Percentiles rank a stretch among this genome's conserved stretches.
Evolutionary conservation across 208 protist genomes (phyloP).

Genomic region (Trypanosoma melophagium): DNA sequence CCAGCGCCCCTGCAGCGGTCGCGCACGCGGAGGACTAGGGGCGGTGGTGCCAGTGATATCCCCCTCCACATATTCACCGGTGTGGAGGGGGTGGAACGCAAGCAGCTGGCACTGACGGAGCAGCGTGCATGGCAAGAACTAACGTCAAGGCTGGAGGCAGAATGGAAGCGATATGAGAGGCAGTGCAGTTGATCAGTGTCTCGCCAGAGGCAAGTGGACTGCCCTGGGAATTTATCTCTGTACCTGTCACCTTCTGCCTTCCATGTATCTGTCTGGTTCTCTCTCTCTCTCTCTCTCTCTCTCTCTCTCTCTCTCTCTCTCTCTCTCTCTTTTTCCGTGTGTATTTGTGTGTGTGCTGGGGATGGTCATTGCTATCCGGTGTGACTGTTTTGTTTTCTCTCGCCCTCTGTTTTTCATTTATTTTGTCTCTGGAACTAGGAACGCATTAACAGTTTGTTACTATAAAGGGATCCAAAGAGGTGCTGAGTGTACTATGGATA

Average conservation of each 20-base stretch:
- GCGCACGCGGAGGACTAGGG: background rate
- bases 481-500: background rate
- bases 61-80: conserved; percentile 20
- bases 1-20: background rate
- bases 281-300: background rate
- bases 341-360: background rate
- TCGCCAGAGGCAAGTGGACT: background rate
- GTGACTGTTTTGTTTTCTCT: background rate
- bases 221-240: no score
- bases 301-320: background rate
- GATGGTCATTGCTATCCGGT: background rate
- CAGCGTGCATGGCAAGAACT: conserved; percentile 16
- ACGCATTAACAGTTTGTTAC: no score
- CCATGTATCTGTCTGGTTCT: background rate
- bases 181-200: background rate
- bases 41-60: conserved; percentile 2
- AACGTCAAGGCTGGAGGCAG: background rate
- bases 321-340: background rate
- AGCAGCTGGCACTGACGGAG: conserved; percentile 23
- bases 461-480: no score
- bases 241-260: no score
- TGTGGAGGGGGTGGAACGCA: conserved; percentile 23
- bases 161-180: background rate
- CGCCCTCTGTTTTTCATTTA: background rate
- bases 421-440: no score